Conservation (phyloP, 2,329 filamentous ascomycete genomes). For the Exserohilum rostratum region DNA sequence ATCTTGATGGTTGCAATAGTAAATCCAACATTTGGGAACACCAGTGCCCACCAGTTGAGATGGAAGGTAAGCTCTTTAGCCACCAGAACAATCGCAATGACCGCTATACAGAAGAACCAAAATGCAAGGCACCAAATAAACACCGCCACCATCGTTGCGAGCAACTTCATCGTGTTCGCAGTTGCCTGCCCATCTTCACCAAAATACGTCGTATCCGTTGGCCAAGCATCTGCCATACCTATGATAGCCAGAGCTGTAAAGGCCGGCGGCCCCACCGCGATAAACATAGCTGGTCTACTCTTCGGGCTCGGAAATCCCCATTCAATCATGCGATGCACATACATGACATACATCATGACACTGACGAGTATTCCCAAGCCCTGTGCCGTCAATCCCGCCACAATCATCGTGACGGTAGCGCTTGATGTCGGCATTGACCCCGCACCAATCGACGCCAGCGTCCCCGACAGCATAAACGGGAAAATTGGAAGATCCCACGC, state of each 20-base stretch:
- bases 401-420: background rate
- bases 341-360: constrained; percentile 7
- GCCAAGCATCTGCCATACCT: constrained; percentile 1
- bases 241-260: constrained; percentile 1
- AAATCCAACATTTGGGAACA: constrained; percentile 47
- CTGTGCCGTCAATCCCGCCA: constrained; percentile 2
- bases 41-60: constrained; percentile 64
- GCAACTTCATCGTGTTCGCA: background rate
- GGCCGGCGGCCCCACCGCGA: background rate
- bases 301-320: background rate
- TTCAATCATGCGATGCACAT: constrained; percentile 6
- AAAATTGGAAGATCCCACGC: constrained; percentile 5
- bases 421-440: background rate
- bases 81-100: constrained; percentile 26
- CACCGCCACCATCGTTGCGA: background rate
- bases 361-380: constrained; percentile 1
- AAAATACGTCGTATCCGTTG: background rate
- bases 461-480: background rate
- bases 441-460: background rate
- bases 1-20: constrained; percentile 31
- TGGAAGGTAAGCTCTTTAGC: constrained; percentile 54
- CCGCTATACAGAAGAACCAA: constrained; percentile 57
- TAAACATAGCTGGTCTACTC: constrained; percentile 3
- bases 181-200: background rate
- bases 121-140: constrained; percentile 29